Evolutionary conservation across 768 basidiomycete genomes (phyloP).

Genomic region (Brasilioporus rufonigricans): DNA sequence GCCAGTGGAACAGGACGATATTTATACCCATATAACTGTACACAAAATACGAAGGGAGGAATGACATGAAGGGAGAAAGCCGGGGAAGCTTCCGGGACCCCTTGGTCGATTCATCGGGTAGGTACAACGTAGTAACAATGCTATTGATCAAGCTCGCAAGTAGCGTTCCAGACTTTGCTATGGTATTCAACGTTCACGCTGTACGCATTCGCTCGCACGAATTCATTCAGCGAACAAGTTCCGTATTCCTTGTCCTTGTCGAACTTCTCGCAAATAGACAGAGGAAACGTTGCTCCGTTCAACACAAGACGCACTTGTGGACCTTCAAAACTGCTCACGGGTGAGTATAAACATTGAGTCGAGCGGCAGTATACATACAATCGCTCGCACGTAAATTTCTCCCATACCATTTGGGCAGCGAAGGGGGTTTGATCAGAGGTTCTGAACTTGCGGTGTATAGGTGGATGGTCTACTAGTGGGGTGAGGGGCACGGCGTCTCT

Average conservation of each 20-base stretch:
- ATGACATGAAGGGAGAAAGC: no score
- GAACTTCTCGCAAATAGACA: slow-evolving; percentile 33
- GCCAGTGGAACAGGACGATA: no score
- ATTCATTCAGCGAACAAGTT: slow-evolving; percentile 36
- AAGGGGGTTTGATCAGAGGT: slow-evolving; percentile 41
- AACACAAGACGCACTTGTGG: slow-evolving; percentile 42
- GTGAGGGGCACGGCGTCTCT: slow-evolving; percentile 35
- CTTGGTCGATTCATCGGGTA: no score
- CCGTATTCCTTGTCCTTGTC: slow-evolving; percentile 31
- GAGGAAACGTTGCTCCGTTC: slow-evolving; percentile 36
- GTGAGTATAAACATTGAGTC: background rate
- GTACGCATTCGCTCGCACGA: slow-evolving; percentile 29
- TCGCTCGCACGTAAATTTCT: slow-evolving; percentile 37
- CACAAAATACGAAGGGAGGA: no score
- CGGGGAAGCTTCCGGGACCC: no score
- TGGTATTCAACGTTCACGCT: slow-evolving; percentile 28
- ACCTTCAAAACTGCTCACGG: slow-evolving; percentile 25
- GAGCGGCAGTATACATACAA: slow-evolving; percentile 21
- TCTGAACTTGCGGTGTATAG: slow-evolving; percentile 33
- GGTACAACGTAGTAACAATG: no score
- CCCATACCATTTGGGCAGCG: slow-evolving; percentile 44
- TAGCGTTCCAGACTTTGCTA: slow-evolving; percentile 35
- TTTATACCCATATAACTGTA: no score
- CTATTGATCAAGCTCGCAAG: slow-evolving; percentile 26
- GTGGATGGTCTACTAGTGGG: slow-evolving; percentile 21